Conservation (phyloP, 768 basidiomycete genomes). For the Cyclocybe aegerita region DNA sequence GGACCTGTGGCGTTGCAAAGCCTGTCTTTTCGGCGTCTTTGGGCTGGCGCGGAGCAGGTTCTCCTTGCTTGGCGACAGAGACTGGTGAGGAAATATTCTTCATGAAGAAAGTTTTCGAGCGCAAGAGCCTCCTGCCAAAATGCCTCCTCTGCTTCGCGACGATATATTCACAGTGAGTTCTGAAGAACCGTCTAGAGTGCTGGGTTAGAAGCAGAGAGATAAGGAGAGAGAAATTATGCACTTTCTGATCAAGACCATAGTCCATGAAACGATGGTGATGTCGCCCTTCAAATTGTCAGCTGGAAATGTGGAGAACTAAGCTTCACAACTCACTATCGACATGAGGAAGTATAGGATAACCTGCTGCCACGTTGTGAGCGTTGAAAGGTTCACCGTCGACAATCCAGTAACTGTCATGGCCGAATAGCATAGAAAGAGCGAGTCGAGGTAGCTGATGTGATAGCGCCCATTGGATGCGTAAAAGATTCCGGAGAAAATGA, state of each 20-base stretch:
- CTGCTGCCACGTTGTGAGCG: constrained; percentile 48
- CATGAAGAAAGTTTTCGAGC: constrained; percentile 27
- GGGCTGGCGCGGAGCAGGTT: constrained; percentile 12
- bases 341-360: constrained; percentile 54
- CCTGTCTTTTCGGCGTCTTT: background rate
- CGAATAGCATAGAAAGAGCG: constrained; percentile 61
- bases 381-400: constrained; percentile 48
- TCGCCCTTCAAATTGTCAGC: constrained; percentile 32
- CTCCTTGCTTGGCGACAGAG: constrained; percentile 15
- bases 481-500: constrained; percentile 63
- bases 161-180: constrained; percentile 41
- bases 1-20: constrained; percentile 5
- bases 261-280: constrained; percentile 56
- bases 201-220: background rate
- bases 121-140: constrained; percentile 10
- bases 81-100: constrained; percentile 34
- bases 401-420: constrained; percentile 54
- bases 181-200: constrained; percentile 39
- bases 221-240: constrained; percentile 17
- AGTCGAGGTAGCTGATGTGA: constrained; percentile 50
- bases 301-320: background rate
- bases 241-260: constrained; percentile 67
- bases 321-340: constrained; percentile 36
- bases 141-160: constrained; percentile 20
- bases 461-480: constrained; percentile 61